Base-by-base conservation (phyloP, 495 filamentous ascomycete genomes). In the Cenococcum geophilum region DNA sequence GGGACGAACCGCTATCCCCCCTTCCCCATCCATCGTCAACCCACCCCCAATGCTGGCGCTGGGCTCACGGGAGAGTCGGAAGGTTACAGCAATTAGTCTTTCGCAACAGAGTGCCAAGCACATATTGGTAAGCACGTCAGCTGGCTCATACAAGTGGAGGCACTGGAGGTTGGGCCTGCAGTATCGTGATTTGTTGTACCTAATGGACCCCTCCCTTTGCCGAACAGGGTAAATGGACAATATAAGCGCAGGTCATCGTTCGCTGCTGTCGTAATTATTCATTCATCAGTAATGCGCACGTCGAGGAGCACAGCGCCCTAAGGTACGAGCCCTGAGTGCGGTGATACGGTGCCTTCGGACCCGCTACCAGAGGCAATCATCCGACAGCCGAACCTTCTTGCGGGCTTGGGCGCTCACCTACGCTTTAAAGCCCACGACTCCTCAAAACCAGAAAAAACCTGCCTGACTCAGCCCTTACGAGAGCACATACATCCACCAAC, bases 381-480 rank as follows among this genome's bases (percentile, higher is more conserved):
- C 60, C 56, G 61, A 63, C 60, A 57, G 12, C 60, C 56, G 61
- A 63, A 42, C 25, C n/a, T 10, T 11, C 23, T 5, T 52, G 4
- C 32, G 40, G 4, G 3, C 40, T 45, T 1, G 40, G 3, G 14
- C 40, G 14, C 18, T 22, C 27, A 11, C 35, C 27, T 48, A 10
- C 20, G 54, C 27, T 64, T 55, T 48, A 64, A 59, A 55, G 35
- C 18, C 47, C 16, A 5, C 11, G 45, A 21, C 18, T 52, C 45
- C 55, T 49, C 55, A 56, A 56, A 45, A 45, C 12, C 12, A 14
- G 14, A 45, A 45, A 40, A 14, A 14, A 45, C 6, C 18, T n/a
- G 48, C 56, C 62, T 64, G 50, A 64, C 57, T 60, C 56, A 59
- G 50, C 56, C 55, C 49, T 60, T 55, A 55, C 62, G 23, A 56